Conservation (phyloP, 768 basidiomycete genomes). For the Pleurotus djamor region DNA sequence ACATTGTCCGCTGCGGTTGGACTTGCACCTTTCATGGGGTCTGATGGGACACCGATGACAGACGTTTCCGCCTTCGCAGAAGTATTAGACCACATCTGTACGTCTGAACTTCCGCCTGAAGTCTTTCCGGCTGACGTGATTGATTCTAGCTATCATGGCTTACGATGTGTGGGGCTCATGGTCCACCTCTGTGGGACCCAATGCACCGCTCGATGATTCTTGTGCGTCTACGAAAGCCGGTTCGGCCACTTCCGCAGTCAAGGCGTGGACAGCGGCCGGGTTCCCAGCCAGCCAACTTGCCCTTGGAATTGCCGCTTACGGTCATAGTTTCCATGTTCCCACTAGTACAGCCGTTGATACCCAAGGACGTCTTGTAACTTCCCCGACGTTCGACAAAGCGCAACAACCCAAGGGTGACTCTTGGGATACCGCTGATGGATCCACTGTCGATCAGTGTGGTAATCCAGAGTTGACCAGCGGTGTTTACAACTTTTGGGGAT, state of each 20-base stretch:
- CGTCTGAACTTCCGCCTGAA: not conserved
- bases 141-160: constrained; percentile 49
- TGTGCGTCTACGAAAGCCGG: constrained; percentile 71
- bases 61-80: constrained; percentile 74
- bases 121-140: not conserved
- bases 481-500: constrained; percentile 61
- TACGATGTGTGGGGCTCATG: constrained; percentile 70
- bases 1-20: constrained; percentile 53
- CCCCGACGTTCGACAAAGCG: constrained; percentile 48
- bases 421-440: constrained; percentile 54
- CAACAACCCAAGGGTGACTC: constrained; percentile 56
- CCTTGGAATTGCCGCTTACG: constrained; percentile 82
- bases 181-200: constrained; percentile 72
- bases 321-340: constrained; percentile 70
- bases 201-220: constrained; percentile 82
- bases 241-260: constrained; percentile 73
- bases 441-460: constrained; percentile 52
- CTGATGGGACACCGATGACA: constrained; percentile 51
- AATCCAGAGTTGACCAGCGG: constrained; percentile 47
- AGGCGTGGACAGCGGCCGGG: constrained; percentile 72
- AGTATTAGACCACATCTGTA: constrained; percentile 48
- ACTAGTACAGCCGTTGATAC: constrained; percentile 39
- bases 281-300: constrained; percentile 69
- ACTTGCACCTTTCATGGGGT: constrained; percentile 35
- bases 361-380: constrained; percentile 34